Conservation (phyloP, 495 filamentous ascomycete genomes). For the Aspergillus homomorphus region DNA sequence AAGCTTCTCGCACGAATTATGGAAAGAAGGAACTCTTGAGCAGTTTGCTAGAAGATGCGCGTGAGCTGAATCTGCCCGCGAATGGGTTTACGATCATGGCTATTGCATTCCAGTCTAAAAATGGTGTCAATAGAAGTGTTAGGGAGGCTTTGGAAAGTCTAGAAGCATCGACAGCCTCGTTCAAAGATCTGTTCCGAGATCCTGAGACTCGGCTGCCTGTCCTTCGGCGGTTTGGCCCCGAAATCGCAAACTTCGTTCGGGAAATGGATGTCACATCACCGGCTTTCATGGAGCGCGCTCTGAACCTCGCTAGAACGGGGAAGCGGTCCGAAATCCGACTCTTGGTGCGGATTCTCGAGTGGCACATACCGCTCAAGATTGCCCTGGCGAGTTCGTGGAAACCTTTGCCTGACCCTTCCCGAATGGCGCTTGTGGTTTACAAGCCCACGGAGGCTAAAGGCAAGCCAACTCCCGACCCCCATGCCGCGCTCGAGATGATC, state of each 20-base stretch:
- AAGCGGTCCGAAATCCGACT: conserved; percentile 32
- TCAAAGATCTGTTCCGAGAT: conserved; percentile 33
- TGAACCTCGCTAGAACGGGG: conserved; percentile 34
- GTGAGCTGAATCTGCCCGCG: conserved; percentile 32
- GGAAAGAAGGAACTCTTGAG: conserved; percentile 26
- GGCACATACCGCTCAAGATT: conserved; percentile 40
- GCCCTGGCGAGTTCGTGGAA: conserved; percentile 35
- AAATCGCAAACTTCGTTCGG: conserved; percentile 32
- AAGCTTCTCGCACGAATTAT: conserved; percentile 9
- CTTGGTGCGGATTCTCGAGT: conserved; percentile 34
- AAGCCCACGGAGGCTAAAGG: conserved; percentile 24
- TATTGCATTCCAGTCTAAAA: conserved; percentile 26
- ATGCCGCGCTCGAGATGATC: conserved; percentile 37
- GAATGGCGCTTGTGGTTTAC: conserved; percentile 32
- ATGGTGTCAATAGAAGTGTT: conserved; percentile 22
- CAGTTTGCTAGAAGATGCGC: conserved; percentile 30
- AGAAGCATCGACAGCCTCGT: conserved; percentile 28
- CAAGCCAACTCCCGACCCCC: conserved; percentile 32
- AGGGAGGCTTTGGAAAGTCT: conserved; percentile 28
- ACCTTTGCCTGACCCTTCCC: conserved; percentile 27
- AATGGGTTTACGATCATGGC: conserved; percentile 32
- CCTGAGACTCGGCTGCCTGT: conserved; percentile 27
- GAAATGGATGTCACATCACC: conserved; percentile 36
- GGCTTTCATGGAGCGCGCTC: conserved; percentile 24
- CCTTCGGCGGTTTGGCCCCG: conserved; percentile 23